These are phyloP conservation scores for Fusarium mundagurra DNA, from an alignment of 2,329 filamentous ascomycete genomes.

Conservation along the genomic window DNA sequence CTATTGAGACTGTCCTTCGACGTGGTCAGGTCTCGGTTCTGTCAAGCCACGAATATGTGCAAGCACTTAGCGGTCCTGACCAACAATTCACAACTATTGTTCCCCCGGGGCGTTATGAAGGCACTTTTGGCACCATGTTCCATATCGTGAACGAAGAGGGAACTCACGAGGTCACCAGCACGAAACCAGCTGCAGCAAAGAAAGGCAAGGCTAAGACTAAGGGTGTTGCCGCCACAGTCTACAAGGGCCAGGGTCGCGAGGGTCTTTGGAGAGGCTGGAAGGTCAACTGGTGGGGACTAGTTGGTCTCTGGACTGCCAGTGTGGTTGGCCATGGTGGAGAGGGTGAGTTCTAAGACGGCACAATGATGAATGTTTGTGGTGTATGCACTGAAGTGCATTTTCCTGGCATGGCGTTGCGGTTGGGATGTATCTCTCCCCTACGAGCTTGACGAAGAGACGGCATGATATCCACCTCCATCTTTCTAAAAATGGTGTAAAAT, in stretches of 20 bases:
- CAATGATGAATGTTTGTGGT: constrained; percentile 29
- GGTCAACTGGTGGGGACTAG: constrained; percentile 80
- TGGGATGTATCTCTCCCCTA: constrained; percentile 49
- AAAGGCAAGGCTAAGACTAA: constrained; percentile 47
- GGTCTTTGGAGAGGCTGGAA: constrained; percentile 80
- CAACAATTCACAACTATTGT: constrained; percentile 76
- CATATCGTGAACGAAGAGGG: constrained; percentile 88
- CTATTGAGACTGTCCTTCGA: constrained; percentile 89
- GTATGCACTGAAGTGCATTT: constrained; percentile 42
- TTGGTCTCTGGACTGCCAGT: constrained; percentile 77
- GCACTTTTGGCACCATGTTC: constrained; percentile 93
- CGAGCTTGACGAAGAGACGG: constrained; percentile 52
- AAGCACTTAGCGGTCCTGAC: constrained; percentile 57
- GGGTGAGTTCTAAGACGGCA: constrained; percentile 62
- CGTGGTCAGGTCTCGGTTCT: constrained; percentile 85
- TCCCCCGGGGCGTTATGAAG: constrained; percentile 80
- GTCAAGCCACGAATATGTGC: constrained; percentile 61
- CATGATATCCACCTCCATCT: constrained; percentile 53
- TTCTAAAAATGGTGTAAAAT: constrained; percentile 34
- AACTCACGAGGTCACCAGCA: constrained; percentile 57
- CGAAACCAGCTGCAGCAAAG: constrained; percentile 44
- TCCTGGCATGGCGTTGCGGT: constrained; percentile 49
- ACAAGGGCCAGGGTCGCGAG: constrained; percentile 72
- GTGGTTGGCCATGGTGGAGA: constrained; percentile 70
- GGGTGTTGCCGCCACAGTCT: constrained; percentile 48